Evolutionary conservation across 352 stramenopile genomes (phyloP), one percentile per base, ranked within the genome.

Genomic region (Pythium periplocum): DNA sequence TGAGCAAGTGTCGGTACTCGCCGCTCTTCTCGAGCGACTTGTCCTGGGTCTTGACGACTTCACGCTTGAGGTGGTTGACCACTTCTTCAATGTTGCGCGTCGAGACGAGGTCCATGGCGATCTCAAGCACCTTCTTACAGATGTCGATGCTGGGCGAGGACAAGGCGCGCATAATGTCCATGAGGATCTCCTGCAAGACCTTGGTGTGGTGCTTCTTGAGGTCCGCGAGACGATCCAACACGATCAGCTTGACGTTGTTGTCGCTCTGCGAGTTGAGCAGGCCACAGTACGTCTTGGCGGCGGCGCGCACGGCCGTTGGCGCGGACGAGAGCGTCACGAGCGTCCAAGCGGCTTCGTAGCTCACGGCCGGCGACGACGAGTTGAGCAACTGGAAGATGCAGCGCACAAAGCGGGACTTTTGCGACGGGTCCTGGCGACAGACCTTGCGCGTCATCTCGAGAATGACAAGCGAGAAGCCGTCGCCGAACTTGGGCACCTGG

Each of bases 231-330:
- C 97, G 89, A 62, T 99, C 97, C 17, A 99, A 80, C 40, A 99
- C 95, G 73, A 99, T 99, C 10, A 99, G 84, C 78, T 99, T 99
- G 48, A 99, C 96, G 64, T 99, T 99, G 75, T 99, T 99, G 75
- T 99, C 98, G 69, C 96, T 99, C 71, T 99, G 95, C 36, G 83
- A 94, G 71, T 98, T 98, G 11, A 99, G 80, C 37, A 99, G 78
- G 2, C 86, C 92, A 32, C 96, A 96, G 75, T 99, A 99, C 4
- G 97, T 99, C 60, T 98, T 90, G 9, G 96, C 95, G 2, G 96
- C 96, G 1, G 97, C 97, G 12, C 97, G 93, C 17, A 99, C 93
- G 10, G 97, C 97, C 9, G 97, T 99, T 2, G 98, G 97, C 34
- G 97, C 96, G n/a, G 87, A 96, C 30, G 94, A 99, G 1, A 99